These are phyloP conservation scores for Fusarium neocosmosporiellum DNA, from an alignment of 2,329 filamentous ascomycete genomes.

Conservation along the genomic window DNA sequence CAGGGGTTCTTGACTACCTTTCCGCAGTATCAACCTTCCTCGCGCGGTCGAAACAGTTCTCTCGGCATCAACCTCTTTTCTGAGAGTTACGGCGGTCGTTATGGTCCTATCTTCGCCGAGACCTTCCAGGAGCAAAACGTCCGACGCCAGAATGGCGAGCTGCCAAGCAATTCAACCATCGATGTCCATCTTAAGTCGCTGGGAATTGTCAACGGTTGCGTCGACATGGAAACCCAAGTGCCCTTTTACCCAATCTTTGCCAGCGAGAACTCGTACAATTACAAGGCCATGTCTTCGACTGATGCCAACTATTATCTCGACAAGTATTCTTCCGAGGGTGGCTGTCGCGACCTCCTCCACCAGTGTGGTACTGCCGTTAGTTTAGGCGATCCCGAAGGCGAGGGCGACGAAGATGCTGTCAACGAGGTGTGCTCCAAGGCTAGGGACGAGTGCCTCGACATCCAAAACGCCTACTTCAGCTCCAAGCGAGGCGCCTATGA, in stretches of 20 bases:
- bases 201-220: conserved; percentile 77
- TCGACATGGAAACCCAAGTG: conserved; percentile 72
- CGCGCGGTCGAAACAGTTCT: conserved; percentile 52
- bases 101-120: conserved; percentile 73
- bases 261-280: conserved; percentile 73
- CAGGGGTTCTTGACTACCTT: conserved; percentile 70
- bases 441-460: conserved; percentile 55
- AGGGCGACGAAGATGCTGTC: conserved; percentile 53
- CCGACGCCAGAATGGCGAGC: conserved; percentile 60
- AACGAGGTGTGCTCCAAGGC: conserved; percentile 66
- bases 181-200: conserved; percentile 71
- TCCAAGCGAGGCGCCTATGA: conserved; percentile 70
- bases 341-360: conserved; percentile 65
- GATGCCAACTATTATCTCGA: conserved; percentile 59
- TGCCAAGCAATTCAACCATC: conserved; percentile 62
- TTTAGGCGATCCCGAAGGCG: conserved; percentile 53
- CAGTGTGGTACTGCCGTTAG: conserved; percentile 60
- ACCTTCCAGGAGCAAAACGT: conserved; percentile 71
- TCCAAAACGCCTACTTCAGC: conserved; percentile 67
- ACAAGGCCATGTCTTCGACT: conserved; percentile 65
- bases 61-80: conserved; percentile 73
- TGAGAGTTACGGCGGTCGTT: conserved; percentile 78
- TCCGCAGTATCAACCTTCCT: conserved; percentile 65
- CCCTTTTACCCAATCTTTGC: conserved; percentile 68
- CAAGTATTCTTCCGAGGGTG: conserved; percentile 49